Percentiles rank a stretch among this genome's conserved stretches.
Conservation (phyloP, 192 early-diverging fungal species). For the Coemansia sp. region DNA sequence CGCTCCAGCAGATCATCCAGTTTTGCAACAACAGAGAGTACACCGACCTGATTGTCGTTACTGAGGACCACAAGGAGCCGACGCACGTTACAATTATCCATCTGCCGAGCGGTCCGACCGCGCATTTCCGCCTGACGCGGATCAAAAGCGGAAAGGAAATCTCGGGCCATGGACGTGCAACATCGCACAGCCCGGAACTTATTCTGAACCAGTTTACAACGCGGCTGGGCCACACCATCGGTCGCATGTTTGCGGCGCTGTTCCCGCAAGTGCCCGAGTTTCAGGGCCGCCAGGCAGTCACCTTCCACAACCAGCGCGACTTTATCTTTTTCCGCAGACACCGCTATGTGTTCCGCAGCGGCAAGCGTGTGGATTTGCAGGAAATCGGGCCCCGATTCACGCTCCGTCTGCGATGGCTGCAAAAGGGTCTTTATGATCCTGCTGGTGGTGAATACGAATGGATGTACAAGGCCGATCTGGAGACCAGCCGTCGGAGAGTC, state of each 20-base stretch:
- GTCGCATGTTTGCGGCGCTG: constrained; percentile 91
- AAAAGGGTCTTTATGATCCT: constrained; percentile 93
- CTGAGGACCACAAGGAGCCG: constrained; percentile 90
- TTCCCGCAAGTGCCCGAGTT: constrained; percentile 99
- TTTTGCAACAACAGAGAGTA: constrained; percentile 85
- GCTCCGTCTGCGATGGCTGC: constrained; percentile 88
- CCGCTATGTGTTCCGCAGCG: constrained; percentile 88
- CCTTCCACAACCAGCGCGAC: constrained; percentile 99
- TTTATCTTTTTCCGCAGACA: constrained; percentile 99
- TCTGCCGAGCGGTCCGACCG: constrained; percentile 94
- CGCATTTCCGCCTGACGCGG: constrained; percentile 89
- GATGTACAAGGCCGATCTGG: constrained; percentile 90
- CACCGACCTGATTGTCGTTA: constrained; percentile 92
- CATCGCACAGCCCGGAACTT: constrained; percentile 87
- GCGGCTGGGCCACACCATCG: constrained; percentile 93
- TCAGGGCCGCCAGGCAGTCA: constrained; percentile 88
- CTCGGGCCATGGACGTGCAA: constrained; percentile 73
- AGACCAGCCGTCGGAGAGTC: constrained; percentile 87
- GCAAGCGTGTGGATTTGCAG: constrained; percentile 82
- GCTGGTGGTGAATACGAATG: constrained; percentile 93
- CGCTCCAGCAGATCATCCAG: constrained; percentile 88
- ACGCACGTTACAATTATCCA: constrained; percentile 91
- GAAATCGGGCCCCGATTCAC: constrained; percentile 97
- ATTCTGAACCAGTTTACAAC: constrained; percentile 98
- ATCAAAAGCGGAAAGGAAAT: constrained; percentile 81